These are phyloP conservation scores for Candida vartiovaarae DNA, from an alignment of 805 yeast genomes.

Conservation along the genomic window DNA sequence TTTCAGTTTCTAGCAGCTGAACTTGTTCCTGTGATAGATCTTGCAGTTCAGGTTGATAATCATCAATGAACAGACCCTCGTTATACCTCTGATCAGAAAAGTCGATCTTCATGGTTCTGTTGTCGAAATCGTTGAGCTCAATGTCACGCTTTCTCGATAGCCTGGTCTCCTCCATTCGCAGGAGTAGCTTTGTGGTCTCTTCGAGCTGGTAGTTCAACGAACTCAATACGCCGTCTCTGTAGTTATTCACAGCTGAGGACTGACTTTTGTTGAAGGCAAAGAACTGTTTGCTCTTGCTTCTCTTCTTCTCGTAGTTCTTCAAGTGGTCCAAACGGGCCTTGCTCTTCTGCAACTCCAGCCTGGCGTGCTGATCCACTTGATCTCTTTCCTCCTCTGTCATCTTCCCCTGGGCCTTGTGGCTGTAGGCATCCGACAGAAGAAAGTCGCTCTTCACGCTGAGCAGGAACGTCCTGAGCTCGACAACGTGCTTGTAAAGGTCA, in stretches of 20 bases:
- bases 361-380: constrained; percentile 47
- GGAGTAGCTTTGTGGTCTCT: constrained; percentile 19
- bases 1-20: constrained; percentile 52
- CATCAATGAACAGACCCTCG: background rate
- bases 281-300: constrained; percentile 25
- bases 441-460: constrained; percentile 23
- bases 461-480: constrained; percentile 24
- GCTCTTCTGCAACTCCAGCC: constrained; percentile 43
- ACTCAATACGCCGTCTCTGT: constrained; percentile 16
- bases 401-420: constrained; percentile 9
- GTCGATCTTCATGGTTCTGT: constrained; percentile 9
- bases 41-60: constrained; percentile 14
- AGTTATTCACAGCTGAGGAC: constrained; percentile 13
- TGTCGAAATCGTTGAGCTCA: constrained; percentile 12
- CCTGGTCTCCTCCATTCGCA: constrained; percentile 22
- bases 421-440: constrained; percentile 12
- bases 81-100: constrained; percentile 16
- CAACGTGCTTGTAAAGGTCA: constrained; percentile 19
- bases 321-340: constrained; percentile 42
- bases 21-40: constrained; percentile 42
- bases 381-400: constrained; percentile 44
- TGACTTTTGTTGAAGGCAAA: constrained; percentile 12
- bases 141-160: constrained; percentile 20
- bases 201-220: constrained; percentile 17
- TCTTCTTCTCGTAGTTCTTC: constrained; percentile 44